phyloP scores from a whole-genome alignment of 352 stramenopile species.

The Phytophthora hibernalis region DNA sequence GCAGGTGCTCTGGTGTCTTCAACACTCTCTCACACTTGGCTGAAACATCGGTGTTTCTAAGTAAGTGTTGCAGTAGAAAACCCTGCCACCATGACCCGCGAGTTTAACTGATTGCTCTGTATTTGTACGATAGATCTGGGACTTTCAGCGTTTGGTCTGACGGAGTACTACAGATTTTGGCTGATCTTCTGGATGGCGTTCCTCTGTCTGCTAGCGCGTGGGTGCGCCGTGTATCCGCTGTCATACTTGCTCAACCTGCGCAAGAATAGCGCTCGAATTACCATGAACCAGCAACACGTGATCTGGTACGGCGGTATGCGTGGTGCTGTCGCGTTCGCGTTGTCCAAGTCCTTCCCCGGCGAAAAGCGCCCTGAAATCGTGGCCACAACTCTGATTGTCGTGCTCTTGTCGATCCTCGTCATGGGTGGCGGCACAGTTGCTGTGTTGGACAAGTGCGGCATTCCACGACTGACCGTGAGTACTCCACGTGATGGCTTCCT shows the following conservation, averaged over 20 bases:
- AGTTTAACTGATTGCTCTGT: background rate
- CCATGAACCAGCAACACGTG: conserved; percentile 93
- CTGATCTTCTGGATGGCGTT: conserved; percentile 90
- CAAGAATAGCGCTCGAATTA: conserved; percentile 68
- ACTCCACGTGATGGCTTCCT: background rate
- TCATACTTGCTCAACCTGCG: conserved; percentile 73
- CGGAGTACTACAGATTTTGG: conserved; percentile 75
- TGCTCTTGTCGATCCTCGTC: conserved; percentile 93
- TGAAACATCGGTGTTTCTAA: conserved; percentile 94
- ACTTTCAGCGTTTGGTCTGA: conserved; percentile 88
- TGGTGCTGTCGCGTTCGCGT: conserved; percentile 93
- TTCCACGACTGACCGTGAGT: conserved; percentile 82
- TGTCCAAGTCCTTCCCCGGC: conserved; percentile 91
- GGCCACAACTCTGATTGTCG: conserved; percentile 92
- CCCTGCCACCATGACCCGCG: background rate
- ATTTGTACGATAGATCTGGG: conserved; percentile 80
- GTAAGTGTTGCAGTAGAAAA: conserved; percentile 44
- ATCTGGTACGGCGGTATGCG: conserved; percentile 95
- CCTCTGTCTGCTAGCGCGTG: conserved; percentile 86
- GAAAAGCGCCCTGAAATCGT: conserved; percentile 89
- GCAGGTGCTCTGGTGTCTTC: conserved; percentile 88
- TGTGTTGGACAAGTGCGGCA: conserved; percentile 88
- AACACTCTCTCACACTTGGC: conserved; percentile 92
- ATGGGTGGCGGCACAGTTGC: conserved; percentile 91
- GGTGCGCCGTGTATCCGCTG: conserved; percentile 91